Conservation (phyloP, 2,329 filamentous ascomycete species). For the Mycosphaerella sp. region DNA sequence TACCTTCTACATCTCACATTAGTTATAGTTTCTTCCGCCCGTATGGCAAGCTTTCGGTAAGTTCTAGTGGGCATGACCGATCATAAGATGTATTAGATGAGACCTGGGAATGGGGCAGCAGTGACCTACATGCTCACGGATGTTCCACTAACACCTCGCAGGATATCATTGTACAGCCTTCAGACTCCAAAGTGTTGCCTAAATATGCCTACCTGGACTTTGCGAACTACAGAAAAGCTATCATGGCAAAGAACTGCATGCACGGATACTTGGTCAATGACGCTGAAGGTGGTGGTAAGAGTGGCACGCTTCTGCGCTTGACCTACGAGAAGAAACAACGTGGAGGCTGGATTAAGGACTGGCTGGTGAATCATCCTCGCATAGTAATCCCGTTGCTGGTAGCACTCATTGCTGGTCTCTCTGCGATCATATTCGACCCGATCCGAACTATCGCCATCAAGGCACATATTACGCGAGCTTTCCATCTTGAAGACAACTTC, state of each 20-base stretch:
- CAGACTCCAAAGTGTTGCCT: slow-evolving; percentile 78
- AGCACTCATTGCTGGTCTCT: slow-evolving; percentile 73
- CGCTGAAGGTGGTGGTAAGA: slow-evolving; percentile 63
- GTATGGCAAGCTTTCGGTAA: slow-evolving; percentile 72
- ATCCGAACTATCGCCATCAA: slow-evolving; percentile 92
- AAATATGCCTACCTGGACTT: slow-evolving; percentile 78
- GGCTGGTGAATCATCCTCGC: slow-evolving; percentile 77
- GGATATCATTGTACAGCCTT: slow-evolving; percentile 75
- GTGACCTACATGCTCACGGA: too few species aligned
- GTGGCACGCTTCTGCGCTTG: slow-evolving; percentile 69
- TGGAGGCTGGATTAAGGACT: slow-evolving; percentile 74
- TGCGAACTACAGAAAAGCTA: slow-evolving; percentile 62
- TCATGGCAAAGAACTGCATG: slow-evolving; percentile 87
- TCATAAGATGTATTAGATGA: too few species aligned
- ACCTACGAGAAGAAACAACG: slow-evolving; percentile 78
- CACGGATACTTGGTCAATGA: slow-evolving; percentile 73
- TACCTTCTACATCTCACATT: too few species aligned
- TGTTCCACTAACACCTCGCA: too few species aligned
- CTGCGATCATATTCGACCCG: slow-evolving; percentile 86
- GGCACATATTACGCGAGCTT: slow-evolving; percentile 71
- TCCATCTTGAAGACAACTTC: slow-evolving; percentile 66
- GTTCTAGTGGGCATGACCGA: too few species aligned
- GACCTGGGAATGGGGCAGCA: too few species aligned
- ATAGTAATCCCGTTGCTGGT: slow-evolving; percentile 80
- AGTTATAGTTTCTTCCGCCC: slow-evolving; percentile 69